Evolutionary conservation across 2,329 filamentous ascomycete genomes (phyloP), one percentile per base, ranked within the genome.

Genomic region (Pseudocercospora cruenta): DNA sequence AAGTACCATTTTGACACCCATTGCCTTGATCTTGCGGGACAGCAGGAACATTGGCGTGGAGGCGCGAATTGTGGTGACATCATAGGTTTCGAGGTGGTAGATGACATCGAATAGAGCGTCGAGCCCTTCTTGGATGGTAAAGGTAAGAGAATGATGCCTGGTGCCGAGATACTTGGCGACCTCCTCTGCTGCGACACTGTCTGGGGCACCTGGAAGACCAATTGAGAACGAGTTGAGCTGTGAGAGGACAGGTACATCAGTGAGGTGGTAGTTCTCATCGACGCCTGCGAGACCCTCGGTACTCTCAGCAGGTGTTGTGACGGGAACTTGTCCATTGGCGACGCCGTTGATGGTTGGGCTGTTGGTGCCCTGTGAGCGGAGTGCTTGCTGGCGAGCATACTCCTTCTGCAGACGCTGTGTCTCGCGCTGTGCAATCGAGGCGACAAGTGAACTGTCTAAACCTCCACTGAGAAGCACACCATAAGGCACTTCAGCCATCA

Each of bases 211-310:
- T 7, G 94, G 94, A 39, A 99, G 89, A 77, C 95, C 95, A 72
- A 99, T 99, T 16, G 95, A 99, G 86, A 99, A 99, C 16, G 94
- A 97, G 88, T 98, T 96, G 80, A 99, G 88, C 80, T 98, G 92
- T 39, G 94, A 93, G 62, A 98, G 88, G 76, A 95, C 92, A 63
- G 94, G 95, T 69, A 97, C 88, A 14, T 94, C 97, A 58, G 91
- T 93, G 68, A 98, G 83, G 77, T 94, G 88, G 84, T 97, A 91
- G 66, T 94, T 88, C 77, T 96, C 94, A 75, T 98, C 95, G 74
- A 99, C 96, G 75, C 95, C 95, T 66, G 97, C 94, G 55, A 98
- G 86, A 58, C 92, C 88, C 75, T 91, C 89, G 67, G 86, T 83
- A 22, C 36, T 59, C 70, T 89, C 86, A 59, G 62, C 81, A 80